Evolutionary conservation across 139 green algal genomes (phyloP).

Genomic region (Astrephomene gubernaculifera): DNA sequence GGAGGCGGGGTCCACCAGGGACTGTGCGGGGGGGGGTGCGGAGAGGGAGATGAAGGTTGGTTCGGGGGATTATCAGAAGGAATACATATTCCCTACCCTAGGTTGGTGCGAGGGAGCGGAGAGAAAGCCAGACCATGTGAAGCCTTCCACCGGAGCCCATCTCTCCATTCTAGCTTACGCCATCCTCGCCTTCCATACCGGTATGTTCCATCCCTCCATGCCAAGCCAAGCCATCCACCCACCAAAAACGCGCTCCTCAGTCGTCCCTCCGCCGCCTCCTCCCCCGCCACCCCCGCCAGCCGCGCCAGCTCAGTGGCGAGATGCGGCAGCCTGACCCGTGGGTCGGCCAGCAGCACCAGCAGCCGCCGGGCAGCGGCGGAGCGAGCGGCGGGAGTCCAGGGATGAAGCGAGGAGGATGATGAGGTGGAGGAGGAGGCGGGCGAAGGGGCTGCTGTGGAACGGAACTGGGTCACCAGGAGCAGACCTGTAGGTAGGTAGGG

Average conservation of each 20-base stretch:
- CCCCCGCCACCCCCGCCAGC: conserved; percentile 35
- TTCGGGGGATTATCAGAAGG: no score
- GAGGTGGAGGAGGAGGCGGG: neutral
- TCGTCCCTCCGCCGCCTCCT: conserved; percentile 22
- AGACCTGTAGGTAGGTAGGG: conserved; percentile 63
- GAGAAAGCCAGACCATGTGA: no score
- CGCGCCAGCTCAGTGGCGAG: conserved; percentile 67
- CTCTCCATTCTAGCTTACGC: no score
- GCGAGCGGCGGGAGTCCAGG: conserved; percentile 42
- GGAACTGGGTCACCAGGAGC: conserved; percentile 69
- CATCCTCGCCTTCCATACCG: no score
- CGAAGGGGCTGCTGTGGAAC: neutral
- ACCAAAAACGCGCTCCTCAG: conserved; percentile 43
- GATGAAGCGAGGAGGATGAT: no score
- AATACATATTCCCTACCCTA: no score
- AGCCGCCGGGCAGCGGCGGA: conserved; percentile 61
- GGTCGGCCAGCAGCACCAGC: conserved; percentile 71
- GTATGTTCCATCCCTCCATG: neutral
- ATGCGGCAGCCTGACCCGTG: conserved; percentile 68
- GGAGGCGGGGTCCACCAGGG: conserved; percentile 42
- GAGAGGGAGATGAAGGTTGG: neutral
- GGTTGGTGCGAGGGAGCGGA: no score
- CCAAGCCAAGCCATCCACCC: neutral
- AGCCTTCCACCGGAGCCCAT: no score
- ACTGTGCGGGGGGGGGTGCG: neutral